These are phyloP conservation scores for Cucurbita pepo DNA, from an alignment of 306 rosid species.

Conservation along the genomic window DNA sequence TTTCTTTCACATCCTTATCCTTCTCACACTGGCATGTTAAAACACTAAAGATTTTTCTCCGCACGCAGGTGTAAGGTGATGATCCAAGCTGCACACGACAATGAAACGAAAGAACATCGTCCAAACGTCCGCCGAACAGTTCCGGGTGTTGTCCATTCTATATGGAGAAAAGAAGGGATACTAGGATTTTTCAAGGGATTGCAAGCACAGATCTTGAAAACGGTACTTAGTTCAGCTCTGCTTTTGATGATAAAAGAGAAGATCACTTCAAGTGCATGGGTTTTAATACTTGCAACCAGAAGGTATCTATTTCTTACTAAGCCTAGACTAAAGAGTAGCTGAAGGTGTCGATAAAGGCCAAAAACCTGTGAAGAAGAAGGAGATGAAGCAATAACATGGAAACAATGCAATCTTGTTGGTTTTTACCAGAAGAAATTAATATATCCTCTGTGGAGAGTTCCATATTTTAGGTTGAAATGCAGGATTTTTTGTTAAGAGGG, in stretches of 20 bases:
- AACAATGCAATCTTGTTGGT: neutral
- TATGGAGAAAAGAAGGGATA: slow-evolving; percentile 81
- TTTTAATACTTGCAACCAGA: slow-evolving; percentile 63
- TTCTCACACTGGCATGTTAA: neutral
- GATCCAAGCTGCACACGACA: slow-evolving; percentile 84
- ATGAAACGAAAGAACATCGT: slow-evolving; percentile 16
- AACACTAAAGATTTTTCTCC: slow-evolving; percentile 4
- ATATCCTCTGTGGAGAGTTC: neutral
- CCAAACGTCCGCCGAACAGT: slow-evolving; percentile 39
- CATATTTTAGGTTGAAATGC: neutral
- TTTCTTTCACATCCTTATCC: slow-evolving; percentile 3
- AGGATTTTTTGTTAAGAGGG: neutral
- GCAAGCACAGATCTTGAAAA: slow-evolving; percentile 91
- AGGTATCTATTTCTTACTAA: slow-evolving; percentile 49
- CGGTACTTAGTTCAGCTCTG: slow-evolving; percentile 87
- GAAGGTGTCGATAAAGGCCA: neutral
- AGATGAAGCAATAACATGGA: neutral
- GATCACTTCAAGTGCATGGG: slow-evolving; percentile 76
- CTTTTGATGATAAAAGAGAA: slow-evolving; percentile 99
- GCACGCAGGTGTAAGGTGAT: slow-evolving; percentile 84
- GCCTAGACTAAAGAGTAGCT: slow-evolving; percentile 28
- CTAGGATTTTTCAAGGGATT: slow-evolving; percentile 83
- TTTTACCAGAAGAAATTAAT: neutral
- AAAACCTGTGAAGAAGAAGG: neutral
- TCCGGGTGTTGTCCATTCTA: slow-evolving; percentile 32